Evolutionary conservation across 495 filamentous ascomycete genomes (phyloP), one percentile per base, ranked within the genome.

Genomic region (Trichoderma asperelloides): DNA sequence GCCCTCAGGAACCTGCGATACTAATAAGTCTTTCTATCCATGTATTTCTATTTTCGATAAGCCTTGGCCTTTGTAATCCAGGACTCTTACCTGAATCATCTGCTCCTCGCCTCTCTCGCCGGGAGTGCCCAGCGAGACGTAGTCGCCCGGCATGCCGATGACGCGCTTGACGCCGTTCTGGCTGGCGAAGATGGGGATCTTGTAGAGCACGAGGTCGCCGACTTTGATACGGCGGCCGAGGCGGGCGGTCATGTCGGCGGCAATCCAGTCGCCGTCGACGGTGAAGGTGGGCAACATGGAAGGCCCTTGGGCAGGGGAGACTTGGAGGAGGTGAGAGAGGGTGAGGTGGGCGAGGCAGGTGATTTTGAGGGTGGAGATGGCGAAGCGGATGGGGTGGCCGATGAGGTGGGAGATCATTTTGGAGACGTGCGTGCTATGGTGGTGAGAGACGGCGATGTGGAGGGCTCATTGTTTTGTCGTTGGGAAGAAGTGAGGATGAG

Each of bases 131-230:
- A 84, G 79, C 68, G 91, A 78, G 40, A 97, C 92, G 78, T 95
- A 97, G 78, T 98, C 95, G 16, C 95, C 95, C 15, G 87, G 87
- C 84, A 97, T 78, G 2, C 93, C 95, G 33, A 97, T 70, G 25
- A 98, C 87, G 67, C 95, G 80, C 81, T 98, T 98, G 12, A 89
- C 79, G 16, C 82, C 90, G 63, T 85, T 75, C 30, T 82, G 80
- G n/a, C 83, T 83, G 63, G 81, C 74, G 49, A 88, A 85, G 43
- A 85, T 79, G 13, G 94, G 93, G 71, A 92, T 90, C 28, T 82
- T 78, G 76, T 89, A 96, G 45, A 82, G 82, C 66, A 98, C 87
- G 18, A 97, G 88, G 77, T 98, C 95, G 18, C 95, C 95, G 40
- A 97, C 88, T 21, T 79, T 70, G 18, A 97, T 79, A 8, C 94